These are phyloP conservation scores for Pseudonitzschia multiseries DNA, from an alignment of 108 stramenopile species.

Conservation along the genomic window DNA sequence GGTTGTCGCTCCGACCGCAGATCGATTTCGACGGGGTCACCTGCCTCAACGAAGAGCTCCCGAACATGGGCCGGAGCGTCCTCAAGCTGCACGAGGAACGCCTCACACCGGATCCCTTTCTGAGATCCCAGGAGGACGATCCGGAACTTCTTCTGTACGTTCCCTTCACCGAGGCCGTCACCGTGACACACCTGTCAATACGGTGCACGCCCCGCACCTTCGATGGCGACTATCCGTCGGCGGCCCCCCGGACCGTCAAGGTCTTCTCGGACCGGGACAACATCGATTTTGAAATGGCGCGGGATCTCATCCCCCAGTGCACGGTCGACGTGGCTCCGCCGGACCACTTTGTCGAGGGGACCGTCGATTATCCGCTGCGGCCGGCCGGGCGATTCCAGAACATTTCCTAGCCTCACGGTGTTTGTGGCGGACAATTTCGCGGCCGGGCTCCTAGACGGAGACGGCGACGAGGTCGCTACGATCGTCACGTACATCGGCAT, in stretches of 20 bases:
- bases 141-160: slow-evolving; percentile 76
- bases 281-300: slow-evolving; percentile 83
- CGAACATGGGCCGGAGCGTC: slow-evolving; percentile 48
- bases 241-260: slow-evolving; percentile 59
- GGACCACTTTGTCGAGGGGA: slow-evolving; percentile 66
- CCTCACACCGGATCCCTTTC: slow-evolving; percentile 46
- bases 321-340: slow-evolving; percentile 67
- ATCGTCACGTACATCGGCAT: slow-evolving; percentile 81
- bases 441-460: slow-evolving; percentile 34
- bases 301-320: slow-evolving; percentile 62
- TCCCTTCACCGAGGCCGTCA: slow-evolving; percentile 79
- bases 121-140: slow-evolving; percentile 74
- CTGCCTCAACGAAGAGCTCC: slow-evolving; percentile 77
- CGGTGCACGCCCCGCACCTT: slow-evolving; percentile 19
- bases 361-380: slow-evolving; percentile 81
- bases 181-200: slow-evolving; percentile 58
- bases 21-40: slow-evolving; percentile 63
- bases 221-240: slow-evolving; percentile 20
- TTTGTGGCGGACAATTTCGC: slow-evolving; percentile 74
- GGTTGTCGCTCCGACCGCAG: slow-evolving; percentile 64
- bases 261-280: slow-evolving; percentile 75
- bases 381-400: slow-evolving; percentile 84
- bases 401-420: slow-evolving; percentile 69
- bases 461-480: slow-evolving; percentile 54
- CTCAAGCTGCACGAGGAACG: slow-evolving; percentile 85